These are phyloP conservation scores for Quercus alba DNA, from an alignment of 306 rosid genomes.

Conservation along the genomic window DNA sequence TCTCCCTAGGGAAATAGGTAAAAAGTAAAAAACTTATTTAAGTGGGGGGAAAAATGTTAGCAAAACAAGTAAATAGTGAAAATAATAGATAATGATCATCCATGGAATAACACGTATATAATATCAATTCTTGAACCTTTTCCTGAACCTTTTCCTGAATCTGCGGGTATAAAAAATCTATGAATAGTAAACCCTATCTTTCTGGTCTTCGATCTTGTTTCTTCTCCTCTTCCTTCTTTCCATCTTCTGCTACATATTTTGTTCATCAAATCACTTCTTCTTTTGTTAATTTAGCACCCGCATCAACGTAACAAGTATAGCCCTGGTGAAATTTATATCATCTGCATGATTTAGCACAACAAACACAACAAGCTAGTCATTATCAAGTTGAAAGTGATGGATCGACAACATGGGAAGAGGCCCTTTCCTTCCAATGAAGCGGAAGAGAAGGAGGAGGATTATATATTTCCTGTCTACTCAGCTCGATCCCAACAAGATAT, in stretches of 20 bases:
- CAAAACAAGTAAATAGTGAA: no score
- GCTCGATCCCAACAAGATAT: conserved; percentile 63
- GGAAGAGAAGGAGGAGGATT: conserved; percentile 49
- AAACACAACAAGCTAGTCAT: not conserved
- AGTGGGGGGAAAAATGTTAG: no score
- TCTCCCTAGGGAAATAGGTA: no score
- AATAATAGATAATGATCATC: no score
- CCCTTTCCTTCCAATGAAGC: conserved; percentile 38
- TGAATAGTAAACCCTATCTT: not conserved
- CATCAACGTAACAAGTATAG: no score
- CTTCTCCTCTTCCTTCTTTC: not conserved
- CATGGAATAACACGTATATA: no score
- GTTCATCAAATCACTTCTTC: no score
- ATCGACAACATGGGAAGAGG: conserved; percentile 48
- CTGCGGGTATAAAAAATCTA: not conserved
- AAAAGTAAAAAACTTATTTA: no score
- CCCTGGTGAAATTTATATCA: not conserved
- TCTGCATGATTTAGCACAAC: not conserved
- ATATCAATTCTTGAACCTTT: no score
- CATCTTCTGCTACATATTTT: not conserved
- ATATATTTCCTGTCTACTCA: conserved; percentile 63
- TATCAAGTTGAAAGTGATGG: conserved; percentile 22
- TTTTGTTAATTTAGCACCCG: no score
- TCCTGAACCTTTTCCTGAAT: no score
- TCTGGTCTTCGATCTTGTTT: not conserved